phyloP scores from a whole-genome alignment of 2,329 filamentous ascomycete species.

The Penicillium sp. region DNA sequence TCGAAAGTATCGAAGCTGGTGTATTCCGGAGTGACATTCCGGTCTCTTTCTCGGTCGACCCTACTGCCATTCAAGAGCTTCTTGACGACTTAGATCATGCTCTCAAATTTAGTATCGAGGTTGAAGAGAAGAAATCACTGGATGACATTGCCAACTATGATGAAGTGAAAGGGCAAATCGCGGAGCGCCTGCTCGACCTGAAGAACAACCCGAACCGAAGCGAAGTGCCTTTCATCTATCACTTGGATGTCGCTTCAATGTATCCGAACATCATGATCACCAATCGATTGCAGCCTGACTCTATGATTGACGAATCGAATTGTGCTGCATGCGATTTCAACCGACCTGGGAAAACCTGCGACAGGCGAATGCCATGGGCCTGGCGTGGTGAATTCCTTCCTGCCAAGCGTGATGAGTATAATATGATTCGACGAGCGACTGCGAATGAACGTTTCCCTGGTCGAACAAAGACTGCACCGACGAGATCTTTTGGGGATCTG shows the following conservation, averaged over 20 bases:
- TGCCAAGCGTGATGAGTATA: conserved; percentile 95
- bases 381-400: conserved; percentile 98
- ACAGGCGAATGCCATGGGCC: conserved; percentile 88
- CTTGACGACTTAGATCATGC: conserved; percentile 80
- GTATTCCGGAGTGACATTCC: conserved; percentile 96
- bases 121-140: conserved; percentile 76
- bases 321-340: conserved; percentile 99
- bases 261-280: conserved; percentile 99
- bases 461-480: conserved; percentile 62
- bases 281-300: conserved; percentile 92
- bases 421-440: conserved; percentile 90
- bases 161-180: conserved; percentile 77
- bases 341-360: conserved; percentile 91
- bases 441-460: conserved; percentile 91
- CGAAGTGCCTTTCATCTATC: conserved; percentile 89
- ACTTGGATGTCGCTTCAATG: conserved; percentile 98
- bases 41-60: conserved; percentile 86
- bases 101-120: conserved; percentile 75
- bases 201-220: conserved; percentile 76
- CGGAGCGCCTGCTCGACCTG: conserved; percentile 61
- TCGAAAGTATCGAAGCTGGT: conserved; percentile 97
- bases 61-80: conserved; percentile 82
- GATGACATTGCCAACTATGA: conserved; percentile 77
- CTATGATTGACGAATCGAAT: conserved; percentile 95
- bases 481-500: conserved; percentile 73